These are phyloP conservation scores for Scorias spongiosa DNA, from an alignment of 2,329 filamentous ascomycete genomes.

Conservation along the genomic window DNA sequence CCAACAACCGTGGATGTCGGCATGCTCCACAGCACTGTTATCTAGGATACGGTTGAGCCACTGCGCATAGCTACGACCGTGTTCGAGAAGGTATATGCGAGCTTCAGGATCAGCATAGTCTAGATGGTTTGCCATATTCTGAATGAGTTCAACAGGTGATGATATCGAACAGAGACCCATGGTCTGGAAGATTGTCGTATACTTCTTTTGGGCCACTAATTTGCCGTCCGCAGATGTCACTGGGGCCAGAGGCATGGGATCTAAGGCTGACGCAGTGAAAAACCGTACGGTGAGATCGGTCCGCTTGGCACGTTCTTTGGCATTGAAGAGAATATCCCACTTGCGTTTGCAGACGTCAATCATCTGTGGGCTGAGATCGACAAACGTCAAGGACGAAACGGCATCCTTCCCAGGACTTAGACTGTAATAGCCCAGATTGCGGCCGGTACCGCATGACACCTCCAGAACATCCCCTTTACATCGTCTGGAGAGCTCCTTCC, in stretches of 20 bases:
- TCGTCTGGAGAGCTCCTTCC: conserved; percentile 25
- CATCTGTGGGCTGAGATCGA: conserved; percentile 34
- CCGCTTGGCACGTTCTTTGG: conserved; percentile 4
- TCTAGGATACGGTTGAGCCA: conserved; percentile 35
- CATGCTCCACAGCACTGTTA: conserved; percentile 30
- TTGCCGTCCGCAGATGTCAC: background rate
- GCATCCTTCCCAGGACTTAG: conserved; percentile 9
- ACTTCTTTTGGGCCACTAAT: conserved; percentile 16
- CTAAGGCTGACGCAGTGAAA: conserved; percentile 29
- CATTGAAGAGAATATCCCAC: conserved; percentile 27
- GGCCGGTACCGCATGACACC: conserved; percentile 33
- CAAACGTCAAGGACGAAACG: conserved; percentile 29
- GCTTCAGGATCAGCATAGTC: conserved; percentile 27
- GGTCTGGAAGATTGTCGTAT: conserved; percentile 36
- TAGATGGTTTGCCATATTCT: conserved; percentile 26
- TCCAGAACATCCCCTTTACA: conserved; percentile 34
- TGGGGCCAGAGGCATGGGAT: conserved; percentile 28
- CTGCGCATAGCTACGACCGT: conserved; percentile 31
- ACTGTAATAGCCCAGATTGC: conserved; percentile 32
- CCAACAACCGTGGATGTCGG: conserved; percentile 36
- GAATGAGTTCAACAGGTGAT: conserved; percentile 28
- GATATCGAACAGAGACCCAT: conserved; percentile 37
- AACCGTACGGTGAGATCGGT: conserved; percentile 18
- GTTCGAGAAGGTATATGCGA: conserved; percentile 34
- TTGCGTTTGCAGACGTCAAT: conserved; percentile 33